Base-by-base conservation (phyloP, 768 basidiomycete genomes). In the Trametes elegans region DNA sequence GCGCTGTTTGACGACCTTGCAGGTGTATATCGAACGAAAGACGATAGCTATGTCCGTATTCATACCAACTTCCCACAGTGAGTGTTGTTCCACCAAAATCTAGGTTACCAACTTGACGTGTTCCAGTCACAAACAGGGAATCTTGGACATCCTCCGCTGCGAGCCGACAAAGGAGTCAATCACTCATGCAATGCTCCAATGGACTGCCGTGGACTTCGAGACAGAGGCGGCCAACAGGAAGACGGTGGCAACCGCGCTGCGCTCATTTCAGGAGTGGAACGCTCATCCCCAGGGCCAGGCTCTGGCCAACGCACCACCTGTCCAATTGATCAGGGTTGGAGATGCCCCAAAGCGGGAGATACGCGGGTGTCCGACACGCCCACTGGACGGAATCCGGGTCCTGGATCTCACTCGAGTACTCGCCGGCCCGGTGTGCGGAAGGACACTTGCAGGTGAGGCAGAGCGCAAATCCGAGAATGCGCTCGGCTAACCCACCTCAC, bases 41-140 rank as follows among this genome's bases (percentile, higher is more conserved):
- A 81, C 54, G 63, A 75, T 43, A 68, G 74, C 39, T 79, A 69
- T 58, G 77, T 85, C 14, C 73, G 83, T 26, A 75, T 83, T 10
- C 84, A 85, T 57, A 83, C 83, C 18, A 85, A 85, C 51, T 85
- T 85, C 63, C 79, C 83, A 32, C 84, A 85, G 83, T 82, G 55
- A 26, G 73, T 66, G 7, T 10, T 0, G 8, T 65, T 49, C 16
- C 19, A 46, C 9, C 23, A 14, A 18, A 27, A 38, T 36, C 3
- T 3, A 8, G 2, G 21, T 16, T 34, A 50, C 27, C 28, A 21
- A 3, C 26, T 44, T 57, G 24, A 35, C 8, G 11, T 38, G 3
- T 23, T 43, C 31, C 35, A 83, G 83, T 54, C 83, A 85, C 60
- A 71, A 77, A 21, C 66, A 67, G 11, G 81, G 80, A 7, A 76